Base-by-base conservation (phyloP, 306 rosid genomes). In the Rosa lucieae region DNA sequence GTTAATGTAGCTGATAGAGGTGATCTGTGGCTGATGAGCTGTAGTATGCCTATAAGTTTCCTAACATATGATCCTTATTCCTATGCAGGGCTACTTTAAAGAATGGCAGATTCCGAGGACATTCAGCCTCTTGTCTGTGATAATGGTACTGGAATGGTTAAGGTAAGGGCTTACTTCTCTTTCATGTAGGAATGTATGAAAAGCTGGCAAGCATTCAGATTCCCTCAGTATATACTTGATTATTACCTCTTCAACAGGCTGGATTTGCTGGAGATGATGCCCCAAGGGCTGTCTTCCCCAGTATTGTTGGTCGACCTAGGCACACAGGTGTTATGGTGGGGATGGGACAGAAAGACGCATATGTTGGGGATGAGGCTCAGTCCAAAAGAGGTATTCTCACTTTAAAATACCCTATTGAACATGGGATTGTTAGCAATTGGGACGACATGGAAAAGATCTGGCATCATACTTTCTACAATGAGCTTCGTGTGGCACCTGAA, bases 251-350 rank as follows among this genome's bases (percentile, higher is more conserved):
- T 63, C 39, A 39, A 40, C 68, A 84, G 87, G 87, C 87, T 56
- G 87, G 87, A 42, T 84, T 84, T 80, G 84, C 87, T n/a, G 87
- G 87, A 63, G 87, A 84, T 77, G 87, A 84, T 77, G 87, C 87
- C 68, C 87, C 87, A 4, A 72, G 87, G 73, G 87, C 87, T 6
- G 87, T 84, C 40, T 84, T 84, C 52, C 87, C 84, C 46, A 84
- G 87, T 80, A 84, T 84, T 80, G 87, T 84, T 66, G 87, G 87
- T 32, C 78, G 87, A 53, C 87, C 87, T 35, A 72, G 87, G 21
- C 87, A 84, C 55, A 84, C 87, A 0, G 87, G 87, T 76, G 87
- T 84, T 47, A 84, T 84, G 87, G 87, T 80, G 55, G 87, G 87
- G 32, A 84, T 84, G 87, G 87, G 87, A 56, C 87, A 84, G 55